Evolutionary conservation across 306 rosid species (phyloP), one percentile per base, ranked within the genome.

Genomic region (Acacia confusa): DNA sequence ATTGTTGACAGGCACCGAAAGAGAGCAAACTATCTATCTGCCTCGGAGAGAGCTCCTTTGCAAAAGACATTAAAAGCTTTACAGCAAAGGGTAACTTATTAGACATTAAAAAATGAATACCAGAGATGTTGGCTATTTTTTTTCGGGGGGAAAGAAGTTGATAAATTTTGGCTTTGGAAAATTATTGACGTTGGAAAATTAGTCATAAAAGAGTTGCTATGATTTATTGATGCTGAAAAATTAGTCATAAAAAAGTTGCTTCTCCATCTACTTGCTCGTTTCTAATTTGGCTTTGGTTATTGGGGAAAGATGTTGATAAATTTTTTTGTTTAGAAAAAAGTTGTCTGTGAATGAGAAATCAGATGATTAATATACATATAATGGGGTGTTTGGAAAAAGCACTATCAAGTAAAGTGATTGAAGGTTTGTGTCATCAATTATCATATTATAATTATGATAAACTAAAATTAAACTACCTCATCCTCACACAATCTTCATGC

Each of bases 11-110:
- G 99, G 99, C 78, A 95, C 94, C 24, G 99, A 95, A 82, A 95
- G 91, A 40, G 99, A 95, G 74, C 98, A 98, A 70, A 93, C 88
- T 80, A 95, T 95, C 83, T 84, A 79, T 96, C 83, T 84, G 81
- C 53, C 13, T 81, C 64, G 64, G 92, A 32, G 70, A 70, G 83
- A 95, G 80, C 80, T 91, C 82, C 78, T 88, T 98, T 95, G 94
- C 82, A 82, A 79, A 84, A 78, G 19, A 2, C 63, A 83, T 38
- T 36, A 74, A 28, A 43, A 79, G 60, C 19, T 77, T 77, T 74
- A 77, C 40, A 72, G 55, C 60, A 52, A 55, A 28, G 64, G 28
- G 57, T 40, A 43, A 72, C 28, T 38, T n/a, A n/a, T n/a, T n/a
- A n/a, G n/a, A n/a, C n/a, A n/a, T n/a, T n/a, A n/a, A n/a, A n/a